Base-by-base conservation (phyloP, 208 protist species). In the Acanthamoeba quina region DNA sequence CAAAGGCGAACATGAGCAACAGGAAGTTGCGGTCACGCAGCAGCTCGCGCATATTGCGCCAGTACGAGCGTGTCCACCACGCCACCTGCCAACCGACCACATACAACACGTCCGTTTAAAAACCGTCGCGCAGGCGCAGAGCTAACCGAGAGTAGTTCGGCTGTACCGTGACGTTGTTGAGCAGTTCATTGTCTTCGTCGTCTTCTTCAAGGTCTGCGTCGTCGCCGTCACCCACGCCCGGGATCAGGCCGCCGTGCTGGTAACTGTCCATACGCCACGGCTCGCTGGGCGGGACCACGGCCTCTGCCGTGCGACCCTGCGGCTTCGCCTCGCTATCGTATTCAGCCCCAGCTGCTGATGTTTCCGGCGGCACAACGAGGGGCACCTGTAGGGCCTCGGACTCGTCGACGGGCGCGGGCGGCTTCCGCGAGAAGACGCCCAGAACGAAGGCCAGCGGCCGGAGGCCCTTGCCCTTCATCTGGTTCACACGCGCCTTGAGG, bases 21-120 rank as follows among this genome's bases (percentile, higher is more conserved):
- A 83, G 47, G 74, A 83, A 83, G 74, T 83, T 83, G 74, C 74
- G 74, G 47, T 83, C 74, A 13, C 74, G 74, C 37, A 83, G 74
- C 74, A 83, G 41, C 74, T 83, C 74, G 31, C 74, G 10, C 5
- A 83, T 34, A 41, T 58, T 83, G 74, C 74, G 74, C 74, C 74
- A 58, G 24, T 83, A 83, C 44, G 74, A 83, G 31, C 74, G 74
- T 5, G 74, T 83, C 74, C 74, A 83, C 74, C 74, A 83, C 5
- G 74, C 74, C 37, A 83, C 74, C 74, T 83, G 47, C 19, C 26
- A 19, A 34, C n/a, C 29, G 64, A 1, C 21, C 10, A 26, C 64
- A 26, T 9, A 26, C 21, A 3, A 60, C 10, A 60, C 52, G 4
- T 56, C 10, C 5, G 15, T 19, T 56, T 5, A 56, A 56, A 10